Evolutionary conservation across 2,329 filamentous ascomycete genomes (phyloP).

Genomic region (Aspergillus floridensis): DNA sequence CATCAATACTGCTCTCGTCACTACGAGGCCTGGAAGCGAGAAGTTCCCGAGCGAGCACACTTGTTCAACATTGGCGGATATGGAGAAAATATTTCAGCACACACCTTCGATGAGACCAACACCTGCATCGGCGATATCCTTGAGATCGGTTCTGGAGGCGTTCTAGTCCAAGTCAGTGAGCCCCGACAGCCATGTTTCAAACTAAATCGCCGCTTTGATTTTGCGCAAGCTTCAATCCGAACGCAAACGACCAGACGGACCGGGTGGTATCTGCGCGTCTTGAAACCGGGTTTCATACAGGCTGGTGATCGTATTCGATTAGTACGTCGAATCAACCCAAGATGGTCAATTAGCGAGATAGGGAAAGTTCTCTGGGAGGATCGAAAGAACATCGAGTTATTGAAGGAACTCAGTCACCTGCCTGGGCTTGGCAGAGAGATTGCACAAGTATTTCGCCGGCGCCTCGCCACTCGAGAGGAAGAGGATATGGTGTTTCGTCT

Average conservation of each 20-base stretch:
- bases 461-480: background rate
- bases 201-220: constrained; percentile 64
- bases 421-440: background rate
- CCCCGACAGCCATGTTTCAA: constrained; percentile 67
- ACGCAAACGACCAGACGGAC: constrained; percentile 59
- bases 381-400: background rate
- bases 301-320: background rate
- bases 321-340: background rate
- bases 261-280: constrained; percentile 65
- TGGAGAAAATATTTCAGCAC: background rate
- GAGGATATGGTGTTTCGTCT: background rate
- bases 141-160: constrained; percentile 47
- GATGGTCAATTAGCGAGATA: background rate
- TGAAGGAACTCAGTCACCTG: background rate
- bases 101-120: constrained; percentile 56
- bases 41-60: constrained; percentile 49
- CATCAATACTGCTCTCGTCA: constrained; percentile 61
- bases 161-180: constrained; percentile 58
- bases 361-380: background rate
- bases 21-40: constrained; percentile 53
- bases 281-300: constrained; percentile 53
- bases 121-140: constrained; percentile 64
- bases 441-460: background rate
- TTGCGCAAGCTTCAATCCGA: constrained; percentile 60
- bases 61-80: constrained; percentile 32